Percentiles rank a stretch among this genome's conserved stretches.
Evolutionary conservation across 1,284 basidiomycete genomes (phyloP).

Genomic region (Limonomyces culmigenus): DNA sequence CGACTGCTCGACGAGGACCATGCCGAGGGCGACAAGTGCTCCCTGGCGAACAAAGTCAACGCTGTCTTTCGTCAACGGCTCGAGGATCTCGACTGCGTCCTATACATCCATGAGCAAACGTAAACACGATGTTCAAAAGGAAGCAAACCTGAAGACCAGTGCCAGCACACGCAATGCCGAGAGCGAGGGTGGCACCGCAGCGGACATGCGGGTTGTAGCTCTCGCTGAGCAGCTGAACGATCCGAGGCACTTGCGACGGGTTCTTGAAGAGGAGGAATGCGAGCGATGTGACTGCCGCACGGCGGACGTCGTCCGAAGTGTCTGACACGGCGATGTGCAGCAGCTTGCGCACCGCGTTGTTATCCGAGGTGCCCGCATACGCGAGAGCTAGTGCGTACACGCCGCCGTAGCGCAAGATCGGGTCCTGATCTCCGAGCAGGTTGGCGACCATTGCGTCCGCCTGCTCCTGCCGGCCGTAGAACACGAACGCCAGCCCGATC

Average conservation of each 20-base stretch:
- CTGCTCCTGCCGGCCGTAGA: constrained; percentile 81
- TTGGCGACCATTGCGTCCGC: constrained; percentile 67
- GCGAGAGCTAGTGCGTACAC: constrained; percentile 91
- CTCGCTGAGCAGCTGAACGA: constrained; percentile 89
- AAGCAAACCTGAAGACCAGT: constrained; percentile 67
- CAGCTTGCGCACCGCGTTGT: constrained; percentile 77
- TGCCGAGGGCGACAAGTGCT: constrained; percentile 87
- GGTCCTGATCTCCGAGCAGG: constrained; percentile 82
- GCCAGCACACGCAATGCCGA: constrained; percentile 94
- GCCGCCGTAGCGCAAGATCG: constrained; percentile 88
- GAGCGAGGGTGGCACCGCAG: constrained; percentile 85
- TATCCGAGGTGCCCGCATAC: constrained; percentile 89
- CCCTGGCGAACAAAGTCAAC: constrained; percentile 96
- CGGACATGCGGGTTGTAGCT: constrained; percentile 98
- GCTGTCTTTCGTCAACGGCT: constrained; percentile 93
- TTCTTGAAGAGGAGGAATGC: constrained; percentile 95
- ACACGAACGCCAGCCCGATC: constrained; percentile 80
- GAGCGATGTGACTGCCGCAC: constrained; percentile 86
- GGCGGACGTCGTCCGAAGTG: constrained; percentile 88
- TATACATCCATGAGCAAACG: constrained; percentile 11
- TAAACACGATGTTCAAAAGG: neutral
- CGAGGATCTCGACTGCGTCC: constrained; percentile 88
- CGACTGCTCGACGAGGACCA: constrained; percentile 92
- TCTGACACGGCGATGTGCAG: constrained; percentile 93
- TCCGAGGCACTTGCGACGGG: constrained; percentile 82